Percentiles rank a stretch among this genome's conserved stretches.
These are phyloP conservation scores for Stipa capillata DNA, from an alignment of 176 grass and related monocot species.

Conservation along the genomic window DNA sequence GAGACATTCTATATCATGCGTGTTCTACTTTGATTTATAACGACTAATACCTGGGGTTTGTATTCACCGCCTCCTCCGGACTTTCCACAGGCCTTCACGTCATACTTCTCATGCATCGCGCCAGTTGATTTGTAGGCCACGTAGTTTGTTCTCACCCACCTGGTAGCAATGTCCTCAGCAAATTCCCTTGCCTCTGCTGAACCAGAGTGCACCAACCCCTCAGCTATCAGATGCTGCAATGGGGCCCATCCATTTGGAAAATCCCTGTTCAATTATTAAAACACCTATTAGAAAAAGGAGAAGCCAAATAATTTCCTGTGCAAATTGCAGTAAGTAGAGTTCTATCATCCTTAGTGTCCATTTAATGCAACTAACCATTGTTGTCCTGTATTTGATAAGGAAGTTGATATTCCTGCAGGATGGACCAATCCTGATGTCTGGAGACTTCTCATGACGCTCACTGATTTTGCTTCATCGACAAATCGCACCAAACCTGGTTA, in stretches of 20 bases:
- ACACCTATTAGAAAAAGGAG: not conserved
- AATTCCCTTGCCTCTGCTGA: conserved; percentile 48
- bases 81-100: conserved; percentile 62
- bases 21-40: not conserved
- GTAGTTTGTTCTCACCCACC: conserved; percentile 89
- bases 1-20: not conserved
- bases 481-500: conserved; percentile 20
- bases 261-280: conserved; percentile 47
- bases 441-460: conserved; percentile 56
- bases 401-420: conserved; percentile 77
- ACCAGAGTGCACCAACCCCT: conserved; percentile 51
- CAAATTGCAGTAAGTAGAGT: not conserved
- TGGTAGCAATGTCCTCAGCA: conserved; percentile 68
- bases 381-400: conserved; percentile 60
- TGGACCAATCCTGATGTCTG: conserved; percentile 63
- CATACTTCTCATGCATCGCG: conserved; percentile 86
- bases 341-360: not conserved
- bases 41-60: conserved; percentile 61
- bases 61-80: conserved; percentile 80
- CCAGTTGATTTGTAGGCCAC: conserved; percentile 56
- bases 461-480: conserved; percentile 17
- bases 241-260: conserved; percentile 96
- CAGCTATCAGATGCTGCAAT: conserved; percentile 74
- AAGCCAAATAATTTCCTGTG: not conserved
- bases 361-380: conserved; percentile 61